phyloP scores from a whole-genome alignment of 2,329 filamentous ascomycete genomes.

The Stromatinia cepivora region DNA sequence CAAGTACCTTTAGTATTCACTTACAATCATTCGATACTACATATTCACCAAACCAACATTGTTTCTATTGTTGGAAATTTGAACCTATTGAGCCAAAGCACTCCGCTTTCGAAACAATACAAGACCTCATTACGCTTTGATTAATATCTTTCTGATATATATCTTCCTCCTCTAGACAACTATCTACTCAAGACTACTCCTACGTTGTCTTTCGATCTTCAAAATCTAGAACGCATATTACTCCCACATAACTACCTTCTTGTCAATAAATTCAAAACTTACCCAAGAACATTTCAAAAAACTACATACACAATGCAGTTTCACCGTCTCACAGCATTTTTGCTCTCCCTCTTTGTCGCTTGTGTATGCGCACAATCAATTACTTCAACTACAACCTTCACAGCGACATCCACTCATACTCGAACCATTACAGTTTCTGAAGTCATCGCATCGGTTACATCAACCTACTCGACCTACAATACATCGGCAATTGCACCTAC shows the following conservation, averaged over 20 bases:
- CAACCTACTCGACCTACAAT: constrained; percentile 14
- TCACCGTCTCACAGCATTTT: constrained; percentile 14
- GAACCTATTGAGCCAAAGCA: constrained; percentile 9
- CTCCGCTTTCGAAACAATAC: constrained; percentile 8
- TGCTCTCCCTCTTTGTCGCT: constrained; percentile 21
- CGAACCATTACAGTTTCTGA: constrained; percentile 20
- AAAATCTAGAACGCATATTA: not conserved
- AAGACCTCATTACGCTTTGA: constrained; percentile 7
- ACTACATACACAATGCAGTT: constrained; percentile 21
- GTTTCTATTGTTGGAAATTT: constrained; percentile 9
- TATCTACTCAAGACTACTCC: not conserved
- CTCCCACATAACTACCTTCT: not conserved
- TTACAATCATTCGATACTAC: not conserved
- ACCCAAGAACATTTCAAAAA: not conserved
- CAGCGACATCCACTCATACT: constrained; percentile 8
- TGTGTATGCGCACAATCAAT: constrained; percentile 14
- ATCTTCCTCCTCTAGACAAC: constrained; percentile 3
- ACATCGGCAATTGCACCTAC: constrained; percentile 4
- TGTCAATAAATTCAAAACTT: constrained; percentile 13
- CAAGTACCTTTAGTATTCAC: constrained; percentile 10
- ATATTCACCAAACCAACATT: constrained; percentile 4
- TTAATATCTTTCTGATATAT: constrained; percentile 18
- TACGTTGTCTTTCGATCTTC: constrained; percentile 4
- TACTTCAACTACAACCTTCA: constrained; percentile 9
- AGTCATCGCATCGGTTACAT: constrained; percentile 14